phyloP scores from a whole-genome alignment of 2,329 filamentous ascomycete species.

The Fusarium sp. region DNA sequence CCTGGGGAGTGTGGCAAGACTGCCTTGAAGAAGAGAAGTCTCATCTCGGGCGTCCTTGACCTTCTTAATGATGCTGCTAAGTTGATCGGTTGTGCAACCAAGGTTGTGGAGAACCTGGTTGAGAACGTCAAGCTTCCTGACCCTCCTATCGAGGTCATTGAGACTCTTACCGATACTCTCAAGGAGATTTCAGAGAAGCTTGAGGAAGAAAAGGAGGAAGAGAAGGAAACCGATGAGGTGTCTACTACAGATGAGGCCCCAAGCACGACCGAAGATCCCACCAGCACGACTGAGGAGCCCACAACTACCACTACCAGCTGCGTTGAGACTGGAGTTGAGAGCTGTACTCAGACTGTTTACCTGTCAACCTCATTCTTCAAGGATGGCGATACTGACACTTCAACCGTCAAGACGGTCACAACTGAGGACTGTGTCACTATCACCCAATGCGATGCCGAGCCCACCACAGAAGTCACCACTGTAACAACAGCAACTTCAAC shows the following conservation, averaged over 20 bases:
- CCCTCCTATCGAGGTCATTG: conserved; percentile 5
- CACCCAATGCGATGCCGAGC: neutral
- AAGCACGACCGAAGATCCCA: neutral
- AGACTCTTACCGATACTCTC: conserved; percentile 18
- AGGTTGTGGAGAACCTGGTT: neutral
- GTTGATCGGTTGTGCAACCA: neutral
- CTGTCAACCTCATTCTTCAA: neutral
- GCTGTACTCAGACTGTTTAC: neutral
- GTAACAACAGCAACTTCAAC: neutral
- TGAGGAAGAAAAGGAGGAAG: conserved; percentile 10
- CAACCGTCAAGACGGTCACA: neutral
- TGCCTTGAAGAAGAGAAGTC: conserved; percentile 9
- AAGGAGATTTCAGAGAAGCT: conserved; percentile 16
- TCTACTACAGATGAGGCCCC: neutral
- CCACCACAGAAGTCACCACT: neutral
- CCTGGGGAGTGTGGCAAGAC: neutral
- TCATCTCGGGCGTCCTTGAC: conserved; percentile 11
- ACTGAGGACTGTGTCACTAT: neutral
- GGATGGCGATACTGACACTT: neutral
- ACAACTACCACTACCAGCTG: neutral
- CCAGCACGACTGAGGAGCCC: neutral
- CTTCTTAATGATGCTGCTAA: neutral
- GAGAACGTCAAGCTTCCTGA: conserved; percentile 6
- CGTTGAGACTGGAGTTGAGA: neutral
- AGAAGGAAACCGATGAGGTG: neutral